Base-by-base conservation (phyloP, 176 grass and related monocot genomes). In the Zea mays region DNA sequence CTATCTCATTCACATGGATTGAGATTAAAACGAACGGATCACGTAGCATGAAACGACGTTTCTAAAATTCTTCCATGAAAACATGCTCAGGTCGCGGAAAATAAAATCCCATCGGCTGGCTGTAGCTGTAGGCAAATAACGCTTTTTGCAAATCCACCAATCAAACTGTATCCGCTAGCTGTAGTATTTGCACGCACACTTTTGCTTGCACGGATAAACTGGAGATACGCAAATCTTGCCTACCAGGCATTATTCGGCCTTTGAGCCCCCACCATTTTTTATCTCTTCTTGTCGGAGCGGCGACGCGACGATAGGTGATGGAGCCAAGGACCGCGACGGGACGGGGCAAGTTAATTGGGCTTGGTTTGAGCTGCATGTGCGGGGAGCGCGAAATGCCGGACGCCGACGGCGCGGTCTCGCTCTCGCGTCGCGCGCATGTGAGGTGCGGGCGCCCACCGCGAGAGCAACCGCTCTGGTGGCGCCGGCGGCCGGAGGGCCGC, bases 321-420 rank as follows among this genome's bases (percentile, higher is more conserved):
- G 34, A n/a, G 3, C 33, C 35, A 5, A 72, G 27, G 27, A 27
- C 27, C 27, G 45, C 44, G 55, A 42, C 38, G 38, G 16, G n/a
- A 27, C 27, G 27, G 27, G 27, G 54, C 74, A 48, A 76, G 14
- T 63, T n/a, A n/a, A n/a, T n/a, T 13, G 66, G 8, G 11, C n/a
- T 41, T 27, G 60, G n/a, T 9, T 11, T 13, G 33, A 5, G 12
- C 19, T 27, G 27, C 27, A 27, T 78, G 75, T 78, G 75, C 52
- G 54, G 8, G 45, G 0, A 11, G 61, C 61, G 61, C 61, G 61
- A 15, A 66, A 78, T 37, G 61, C 61, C 10, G 34, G 75, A 78
- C 16, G 62, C 61, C 62, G 75, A 78, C 75, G 75, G 61, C 72
- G 72, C 38, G 14, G 72, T 58, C 71, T 37, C 36, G 33, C 49